Evolutionary conservation across 192 early-diverging fungal genomes (phyloP), one percentile per base, ranked within the genome.

Genomic region (Gigaspora rosea): DNA sequence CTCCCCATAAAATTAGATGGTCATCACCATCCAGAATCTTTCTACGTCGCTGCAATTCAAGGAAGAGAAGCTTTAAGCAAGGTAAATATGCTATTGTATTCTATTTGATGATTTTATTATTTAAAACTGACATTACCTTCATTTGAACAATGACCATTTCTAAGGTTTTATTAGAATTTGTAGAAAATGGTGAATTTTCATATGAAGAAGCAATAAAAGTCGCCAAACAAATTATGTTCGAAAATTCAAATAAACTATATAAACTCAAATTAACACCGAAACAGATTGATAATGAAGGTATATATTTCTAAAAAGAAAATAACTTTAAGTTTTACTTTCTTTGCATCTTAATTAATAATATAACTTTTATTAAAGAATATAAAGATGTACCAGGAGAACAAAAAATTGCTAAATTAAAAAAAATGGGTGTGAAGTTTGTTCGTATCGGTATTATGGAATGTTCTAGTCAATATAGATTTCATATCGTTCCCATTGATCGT

Each of bases 151-250:
- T 41, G 41, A 7, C 7, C 7, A 7, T 41, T 41, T 41, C 2
- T 47, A n/a, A 67, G 46, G 59, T 74, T 74, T 62, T 74, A 27
- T 22, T 27, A 16, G 20, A 74, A 27, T 46, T 7, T 6, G 58
- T 74, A 3, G 72, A 62, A 49, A 62, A 22, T 33, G 58, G 46
- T 8, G 56, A 74, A 20, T 58, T 74, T 16, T 62, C 50, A 46
- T 22, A 62, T 27, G 57, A 74, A 32, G 72, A 74, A 62, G 58
- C 72, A 8, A 7, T 62, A 22, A 58, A 74, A 8, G 62, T 74
- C 22, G 72, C 58, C 8, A 74, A 74, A 18, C 50, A 74, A 15
- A 46, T 74, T 15, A 54, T 74, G 58, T 74, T 74, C 61, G 54
- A 58, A 46, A 72, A 41, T 72, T 72, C 54, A 0, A 58, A 72